Evolutionary conservation across 2,329 filamentous ascomycete species (phyloP).

Genomic region (Ceratocystis alfenasii): DNA sequence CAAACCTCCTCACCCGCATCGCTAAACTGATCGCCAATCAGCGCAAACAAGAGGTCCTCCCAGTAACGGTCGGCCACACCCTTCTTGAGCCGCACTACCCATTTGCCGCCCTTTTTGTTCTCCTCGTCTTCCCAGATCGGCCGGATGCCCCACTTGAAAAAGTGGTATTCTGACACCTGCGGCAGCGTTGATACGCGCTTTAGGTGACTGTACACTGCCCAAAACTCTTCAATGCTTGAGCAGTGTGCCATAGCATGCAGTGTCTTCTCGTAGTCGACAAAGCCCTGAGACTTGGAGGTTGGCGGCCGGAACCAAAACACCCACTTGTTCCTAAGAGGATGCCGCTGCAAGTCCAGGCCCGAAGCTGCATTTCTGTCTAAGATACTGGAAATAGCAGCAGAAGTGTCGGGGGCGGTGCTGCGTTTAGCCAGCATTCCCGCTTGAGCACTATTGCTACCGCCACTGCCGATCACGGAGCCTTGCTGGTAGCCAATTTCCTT

Average conservation of each 20-base stretch:
- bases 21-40: slow-evolving; percentile 86
- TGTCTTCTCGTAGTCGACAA: slow-evolving; percentile 90
- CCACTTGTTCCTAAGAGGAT: slow-evolving; percentile 72
- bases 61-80: slow-evolving; percentile 93
- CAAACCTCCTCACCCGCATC: slow-evolving; percentile 92
- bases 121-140: slow-evolving; percentile 98
- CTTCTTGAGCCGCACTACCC: slow-evolving; percentile 94
- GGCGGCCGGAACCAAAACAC: slow-evolving; percentile 95
- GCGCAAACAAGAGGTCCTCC: slow-evolving; percentile 83
- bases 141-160: slow-evolving; percentile 92
- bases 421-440: slow-evolving; percentile 27
- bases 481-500: slow-evolving; percentile 28
- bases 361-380: slow-evolving; percentile 24
- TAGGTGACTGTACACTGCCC: slow-evolving; percentile 75
- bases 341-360: slow-evolving; percentile 21
- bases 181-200: slow-evolving; percentile 80
- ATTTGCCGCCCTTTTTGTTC: slow-evolving; percentile 93
- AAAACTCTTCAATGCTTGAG: slow-evolving; percentile 78
- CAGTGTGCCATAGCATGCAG: slow-evolving; percentile 76
- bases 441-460: slow-evolving; percentile 40
- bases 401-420: slow-evolving; percentile 29
- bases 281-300: slow-evolving; percentile 83
- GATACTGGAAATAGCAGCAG: slow-evolving; percentile 25
- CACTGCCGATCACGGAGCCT: slow-evolving; percentile 21
- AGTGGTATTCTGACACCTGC: slow-evolving; percentile 91